Conservation (phyloP, 345 rosid genomes). For the Cardamine chenopodiifolia region DNA sequence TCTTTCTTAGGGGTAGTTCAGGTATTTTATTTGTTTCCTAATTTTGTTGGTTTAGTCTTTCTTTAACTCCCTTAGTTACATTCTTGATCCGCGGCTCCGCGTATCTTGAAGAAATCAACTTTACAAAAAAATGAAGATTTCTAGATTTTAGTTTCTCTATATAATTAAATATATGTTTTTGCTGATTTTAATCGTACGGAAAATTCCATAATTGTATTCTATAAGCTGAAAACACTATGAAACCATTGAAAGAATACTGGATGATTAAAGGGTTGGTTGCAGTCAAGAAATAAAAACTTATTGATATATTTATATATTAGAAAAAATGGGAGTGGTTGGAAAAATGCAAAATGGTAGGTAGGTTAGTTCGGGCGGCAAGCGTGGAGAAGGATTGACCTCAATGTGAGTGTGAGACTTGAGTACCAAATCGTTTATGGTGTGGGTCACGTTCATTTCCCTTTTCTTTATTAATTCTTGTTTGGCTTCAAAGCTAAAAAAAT, state of each 20-base stretch:
- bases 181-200: not conserved
- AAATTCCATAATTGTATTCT: not conserved
- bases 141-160: slow-evolving; percentile 9
- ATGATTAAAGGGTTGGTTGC: not conserved
- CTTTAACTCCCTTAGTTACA: slow-evolving; percentile 2
- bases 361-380: slow-evolving; percentile 27
- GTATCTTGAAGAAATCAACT: slow-evolving; percentile 15
- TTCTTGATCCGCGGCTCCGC: slow-evolving; percentile 36
- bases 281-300: not conserved
- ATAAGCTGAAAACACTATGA: not conserved
- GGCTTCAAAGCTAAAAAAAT: not conserved
- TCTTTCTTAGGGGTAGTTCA: slow-evolving; percentile 90
- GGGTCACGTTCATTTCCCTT: not conserved
- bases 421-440: slow-evolving; percentile 12
- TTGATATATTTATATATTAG: not conserved
- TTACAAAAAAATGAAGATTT: not conserved
- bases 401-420: slow-evolving; percentile 14
- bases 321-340: slow-evolving; percentile 20
- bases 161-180: not conserved
- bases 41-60: not conserved
- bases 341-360: slow-evolving; percentile 10
- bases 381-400: slow-evolving; percentile 11
- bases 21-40: slow-evolving; percentile 49
- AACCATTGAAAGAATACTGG: not conserved
- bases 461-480: not conserved